phyloP scores from a whole-genome alignment of 495 filamentous ascomycete species.

The Aspergillus diversus region DNA sequence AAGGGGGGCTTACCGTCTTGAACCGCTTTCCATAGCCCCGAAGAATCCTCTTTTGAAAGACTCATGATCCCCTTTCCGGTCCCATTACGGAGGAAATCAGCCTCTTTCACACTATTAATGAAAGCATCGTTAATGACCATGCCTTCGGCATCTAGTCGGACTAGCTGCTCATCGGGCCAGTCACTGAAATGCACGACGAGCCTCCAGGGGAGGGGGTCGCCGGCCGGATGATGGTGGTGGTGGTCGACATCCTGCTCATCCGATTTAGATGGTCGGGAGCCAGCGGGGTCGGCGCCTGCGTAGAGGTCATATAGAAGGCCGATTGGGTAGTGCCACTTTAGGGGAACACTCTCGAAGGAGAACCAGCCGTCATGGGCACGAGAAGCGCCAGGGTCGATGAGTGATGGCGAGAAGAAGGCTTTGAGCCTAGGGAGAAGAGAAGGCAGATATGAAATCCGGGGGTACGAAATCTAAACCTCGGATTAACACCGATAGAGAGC shows the following conservation, averaged over 20 bases:
- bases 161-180: conserved; percentile 68
- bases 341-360: conserved; percentile 72
- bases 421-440: conserved; percentile 79
- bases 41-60: conserved; percentile 84
- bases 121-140: conserved; percentile 78
- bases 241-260: conserved; percentile 15
- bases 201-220: conserved; percentile 72
- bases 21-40: conserved; percentile 82
- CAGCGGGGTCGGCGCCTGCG: conserved; percentile 62
- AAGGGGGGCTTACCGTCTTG: conserved; percentile 64
- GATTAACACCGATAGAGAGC: conserved; percentile 13
- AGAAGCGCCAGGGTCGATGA: conserved; percentile 64
- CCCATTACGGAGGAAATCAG: conserved; percentile 88
- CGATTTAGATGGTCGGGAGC: conserved; percentile 29
- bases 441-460: conserved; percentile 63
- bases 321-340: conserved; percentile 87
- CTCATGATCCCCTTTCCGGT: conserved; percentile 93
- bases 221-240: conserved; percentile 16
- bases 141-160: conserved; percentile 63
- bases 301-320: conserved; percentile 91
- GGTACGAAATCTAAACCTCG: conserved; percentile 48
- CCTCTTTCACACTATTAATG: conserved; percentile 94
- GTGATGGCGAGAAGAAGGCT: conserved; percentile 72
- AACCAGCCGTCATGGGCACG: conserved; percentile 69
- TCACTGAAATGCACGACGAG: conserved; percentile 78